Evolutionary conservation across 2,329 filamentous ascomycete genomes (phyloP), one percentile per base, ranked within the genome.

Genomic region (Leptographium wingfieldii): DNA sequence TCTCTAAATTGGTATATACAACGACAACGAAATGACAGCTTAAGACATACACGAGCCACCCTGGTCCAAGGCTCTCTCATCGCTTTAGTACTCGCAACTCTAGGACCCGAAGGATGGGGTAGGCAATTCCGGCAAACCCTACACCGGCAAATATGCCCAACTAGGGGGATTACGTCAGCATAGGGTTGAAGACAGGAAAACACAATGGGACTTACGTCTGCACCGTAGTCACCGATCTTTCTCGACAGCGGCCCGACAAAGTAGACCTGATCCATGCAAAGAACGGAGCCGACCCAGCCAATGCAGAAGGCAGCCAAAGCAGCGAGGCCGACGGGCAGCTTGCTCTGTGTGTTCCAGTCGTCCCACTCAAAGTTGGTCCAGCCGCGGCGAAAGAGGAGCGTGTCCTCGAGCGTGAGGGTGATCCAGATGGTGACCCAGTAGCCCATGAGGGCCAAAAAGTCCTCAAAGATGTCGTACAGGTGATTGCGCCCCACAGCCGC

Each of bases 221-320:
- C 67, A 31, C 64, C 60, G 19, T 56, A 43, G 1, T 65, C 66
- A 0, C 65, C 64, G 19, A 66, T 48, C 58, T 65, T 60, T 5
- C 54, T 38, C 35, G 67, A 66, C 51, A 69, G 59, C 9, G 84
- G 85, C 1, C 85, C 85, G 62, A 82, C 79, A 69, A 85, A 88
- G 80, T 84, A 88, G 3, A 81, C 79, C 72, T 89, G 84, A 27
- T 81, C 81, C 85, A 88, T 88, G 61, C 78, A 84, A 54, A 87
- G 68, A 33, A 88, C 78, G 0, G 83, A 79, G 10, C 84, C 84
- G 3, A 76, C 77, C 84, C 84, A 87, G 3, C 85, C 84, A 16
- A 87, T 67, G 48, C 84, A 68, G 65, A 88, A 88, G 0, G 84
- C 79, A 2, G 75, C 65, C 9, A 85, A 71, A 0, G 83, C 84